Evolutionary conservation across 2,329 filamentous ascomycete genomes (phyloP), one percentile per base, ranked within the genome.

Genomic region (Cladosporium sphaerospermum): DNA sequence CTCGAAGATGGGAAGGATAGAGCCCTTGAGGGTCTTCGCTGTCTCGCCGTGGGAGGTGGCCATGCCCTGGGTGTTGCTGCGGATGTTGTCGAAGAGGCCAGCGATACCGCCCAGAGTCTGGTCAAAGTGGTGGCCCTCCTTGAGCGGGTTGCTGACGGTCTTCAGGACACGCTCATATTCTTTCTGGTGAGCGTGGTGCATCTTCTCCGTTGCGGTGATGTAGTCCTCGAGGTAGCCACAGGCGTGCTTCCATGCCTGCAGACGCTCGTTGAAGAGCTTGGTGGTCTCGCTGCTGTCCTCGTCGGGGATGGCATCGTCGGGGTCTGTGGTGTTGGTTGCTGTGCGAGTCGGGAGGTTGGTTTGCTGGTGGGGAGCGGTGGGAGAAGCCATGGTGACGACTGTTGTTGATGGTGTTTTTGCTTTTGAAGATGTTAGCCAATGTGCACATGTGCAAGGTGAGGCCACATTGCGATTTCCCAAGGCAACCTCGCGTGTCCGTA

Each of bases 131-230:
- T 95, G 84, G 2, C 88, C 89, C 71, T 97, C 89, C 69, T 81
- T 88, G 59, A 99, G 75, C 14, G 93, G 92, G 62, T 87, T 83
- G 54, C 84, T 87, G 60, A 99, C 88, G 16, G 87, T 88, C 88
- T 97, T 99, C 65, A 97, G 74, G 9, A 93, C 85, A 73, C 88
- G 92, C 75, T 97, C 91, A 66, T 96, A 96, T 71, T 97, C 92
- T 75, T 96, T 97, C 52, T 89, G 84, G 62, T 96, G 86, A 9
- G 82, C 79, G 67, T 84, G 86, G 67, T 96, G 86, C 54, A 89
- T 78, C 78, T 92, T 96, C 71, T 96, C 90, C 3, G 90, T 88
- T 6, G 87, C 84, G 31, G 75, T 76, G 64, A 97, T 79, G 69
- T 96, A 99, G 48, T 95, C 89, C 72, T 97, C 90, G 45, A 99